Conservation (phyloP, 371 early-diverging fungal species). For the Apophysomyces elegans region DNA sequence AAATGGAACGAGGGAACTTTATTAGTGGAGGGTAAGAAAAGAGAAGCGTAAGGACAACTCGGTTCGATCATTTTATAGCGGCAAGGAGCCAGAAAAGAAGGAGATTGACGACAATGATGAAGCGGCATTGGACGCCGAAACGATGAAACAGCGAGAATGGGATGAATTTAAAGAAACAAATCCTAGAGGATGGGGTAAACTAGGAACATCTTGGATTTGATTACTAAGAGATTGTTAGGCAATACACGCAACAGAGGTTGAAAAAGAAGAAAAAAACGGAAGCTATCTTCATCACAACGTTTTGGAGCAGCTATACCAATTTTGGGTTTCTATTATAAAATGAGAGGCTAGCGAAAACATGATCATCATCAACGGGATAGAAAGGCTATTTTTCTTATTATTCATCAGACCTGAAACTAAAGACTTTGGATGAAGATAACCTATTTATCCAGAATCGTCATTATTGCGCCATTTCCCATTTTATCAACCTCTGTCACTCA, state of each 20-base stretch:
- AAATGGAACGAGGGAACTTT: conserved; percentile 87
- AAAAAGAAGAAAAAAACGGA: neutral
- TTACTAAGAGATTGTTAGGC: conserved; percentile 14
- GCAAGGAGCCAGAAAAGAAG: conserved; percentile 65
- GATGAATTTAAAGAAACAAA: conserved; percentile 95
- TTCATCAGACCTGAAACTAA: too few species aligned
- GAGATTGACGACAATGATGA: conserved; percentile 81
- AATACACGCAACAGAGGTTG: conserved; percentile 54
- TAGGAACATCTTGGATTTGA: neutral
- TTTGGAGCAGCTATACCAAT: too few species aligned
- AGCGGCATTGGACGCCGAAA: conserved; percentile 81
- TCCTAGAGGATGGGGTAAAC: conserved; percentile 90
- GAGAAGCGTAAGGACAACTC: neutral
- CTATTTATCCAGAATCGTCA: too few species aligned
- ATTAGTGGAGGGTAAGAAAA: conserved; percentile 79
- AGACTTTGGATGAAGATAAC: too few species aligned
- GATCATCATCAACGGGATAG: too few species aligned
- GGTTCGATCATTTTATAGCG: conserved; percentile 26
- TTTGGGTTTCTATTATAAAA: too few species aligned
- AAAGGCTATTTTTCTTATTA: too few species aligned
- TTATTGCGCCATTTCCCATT: too few species aligned
- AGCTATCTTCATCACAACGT: too few species aligned
- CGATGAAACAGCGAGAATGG: conserved; percentile 83
- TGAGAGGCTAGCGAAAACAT: too few species aligned
- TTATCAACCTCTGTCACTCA: too few species aligned